Evolutionary conservation across 768 basidiomycete species (phyloP), one percentile per base, ranked within the genome.

Genomic region (Arthromyces matolae): DNA sequence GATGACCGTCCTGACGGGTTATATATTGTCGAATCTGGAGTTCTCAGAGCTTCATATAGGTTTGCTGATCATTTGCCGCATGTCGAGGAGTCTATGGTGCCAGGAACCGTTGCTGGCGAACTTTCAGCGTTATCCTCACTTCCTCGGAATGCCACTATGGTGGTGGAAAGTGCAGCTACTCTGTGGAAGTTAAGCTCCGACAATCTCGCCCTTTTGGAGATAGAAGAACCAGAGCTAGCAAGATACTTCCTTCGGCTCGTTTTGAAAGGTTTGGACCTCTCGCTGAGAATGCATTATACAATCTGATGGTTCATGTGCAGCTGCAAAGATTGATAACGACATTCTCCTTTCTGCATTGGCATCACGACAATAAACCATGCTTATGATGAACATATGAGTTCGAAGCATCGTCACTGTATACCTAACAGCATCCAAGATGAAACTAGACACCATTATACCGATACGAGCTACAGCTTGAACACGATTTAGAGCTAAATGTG

Each of bases 51-150:
- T 0, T 77, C 77, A 16, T 98, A 97, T 66, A 65, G 71, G 36
- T 94, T 93, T 60, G 81, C 81, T 2, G 81, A 81, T 40, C 79
- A 87, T 54, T 69, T 79, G 5, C 77, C 79, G 22, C 63, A 67
- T 5, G 81, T 92, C 41, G 85, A 89, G 59, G 93, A 95, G 68
- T 89, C 87, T 1, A 95, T 95, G 93, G 90, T 94, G 0, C 82
- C 91, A 3, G 94, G 93, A 2, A 92, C 93, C 0, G 70, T 97
- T 2, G 91, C 94, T 8, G 95, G 95, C 0, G 95, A 97, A 66
- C 65, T 99, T 43, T 85, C 90, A 0, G 89, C 87, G 31, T 69
- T 99, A 10, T 84, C 93, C 8, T 82, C 81, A 19, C 73, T 85
- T 16, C 75, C 81, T n/a, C 75, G 95, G 39, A 98, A 96, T 60